These are phyloP conservation scores for Solanum phureja DNA, from an alignment of 257 asterid species.

Conservation along the genomic window DNA sequence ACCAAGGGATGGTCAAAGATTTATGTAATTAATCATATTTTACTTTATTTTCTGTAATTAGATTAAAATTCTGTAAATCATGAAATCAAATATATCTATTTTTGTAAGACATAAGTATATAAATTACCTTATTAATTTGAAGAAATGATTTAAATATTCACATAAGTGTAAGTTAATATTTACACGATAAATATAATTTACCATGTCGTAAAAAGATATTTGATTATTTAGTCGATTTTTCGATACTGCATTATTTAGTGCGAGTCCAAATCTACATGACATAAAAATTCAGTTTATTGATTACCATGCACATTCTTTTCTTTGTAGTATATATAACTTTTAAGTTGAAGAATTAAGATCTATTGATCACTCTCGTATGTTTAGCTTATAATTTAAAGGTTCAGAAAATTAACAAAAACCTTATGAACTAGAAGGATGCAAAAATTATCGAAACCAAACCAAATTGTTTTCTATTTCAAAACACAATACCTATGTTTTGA, in stretches of 20 bases:
- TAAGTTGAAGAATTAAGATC: not conserved
- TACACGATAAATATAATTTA: too few relatives aligned
- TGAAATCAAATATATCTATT: not conserved
- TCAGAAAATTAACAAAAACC: not conserved
- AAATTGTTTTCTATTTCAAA: not conserved
- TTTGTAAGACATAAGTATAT: not conserved
- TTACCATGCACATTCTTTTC: not conserved
- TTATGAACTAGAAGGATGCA: not conserved
- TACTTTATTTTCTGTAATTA: not conserved
- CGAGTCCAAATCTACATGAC: not conserved
- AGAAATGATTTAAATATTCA: not conserved
- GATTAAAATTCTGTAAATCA: not conserved
- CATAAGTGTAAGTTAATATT: too few relatives aligned
- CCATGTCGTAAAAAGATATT: too few relatives aligned
- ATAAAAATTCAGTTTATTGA: not conserved
- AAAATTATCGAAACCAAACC: not conserved
- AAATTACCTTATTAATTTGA: not conserved
- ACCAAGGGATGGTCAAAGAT: not conserved
- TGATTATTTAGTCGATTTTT: too few relatives aligned
- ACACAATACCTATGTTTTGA: not conserved
- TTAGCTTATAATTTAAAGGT: not conserved
- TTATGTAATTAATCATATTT: not conserved
- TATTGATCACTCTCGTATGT: not conserved
- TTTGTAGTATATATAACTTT: not conserved
- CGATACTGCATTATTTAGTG: too few relatives aligned